phyloP scores from a whole-genome alignment of 345 rosid species.

The Trapa incisa region DNA sequence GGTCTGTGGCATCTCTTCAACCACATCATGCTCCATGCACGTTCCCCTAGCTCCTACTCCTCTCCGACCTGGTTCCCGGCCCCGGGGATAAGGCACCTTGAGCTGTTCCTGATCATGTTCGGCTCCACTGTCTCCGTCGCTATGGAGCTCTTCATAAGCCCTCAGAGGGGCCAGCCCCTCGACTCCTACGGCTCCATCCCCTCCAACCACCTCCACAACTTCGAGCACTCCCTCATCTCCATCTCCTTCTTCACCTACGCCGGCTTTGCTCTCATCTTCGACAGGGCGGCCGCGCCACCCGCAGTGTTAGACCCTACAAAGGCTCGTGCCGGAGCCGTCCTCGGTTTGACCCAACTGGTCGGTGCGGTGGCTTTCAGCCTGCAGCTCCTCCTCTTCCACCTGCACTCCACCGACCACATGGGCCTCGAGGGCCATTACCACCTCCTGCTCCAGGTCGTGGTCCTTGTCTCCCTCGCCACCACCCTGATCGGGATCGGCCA shows the following conservation, averaged over 20 bases:
- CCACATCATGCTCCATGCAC: conserved; percentile 48
- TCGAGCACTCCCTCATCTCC: conserved; percentile 67
- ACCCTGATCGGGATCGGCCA: conserved; percentile 41
- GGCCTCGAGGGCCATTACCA: conserved; percentile 86
- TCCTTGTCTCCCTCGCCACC: conserved; percentile 41
- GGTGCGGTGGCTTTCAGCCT: conserved; percentile 60
- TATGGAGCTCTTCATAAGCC: conserved; percentile 71
- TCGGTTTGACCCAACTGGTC: conserved; percentile 35
- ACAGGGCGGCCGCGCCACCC: conserved; percentile 3
- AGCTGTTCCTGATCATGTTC: conserved; percentile 47
- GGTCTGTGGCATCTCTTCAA: conserved; percentile 80
- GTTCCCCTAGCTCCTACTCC: conserved; percentile 38
- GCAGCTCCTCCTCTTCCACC: conserved; percentile 58
- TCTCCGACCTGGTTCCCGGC: conserved; percentile 58
- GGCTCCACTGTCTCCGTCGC: conserved; percentile 44
- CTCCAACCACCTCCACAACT: conserved; percentile 70
- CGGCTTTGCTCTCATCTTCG: conserved; percentile 41
- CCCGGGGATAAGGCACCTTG: conserved; percentile 36
- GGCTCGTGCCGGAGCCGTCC: conserved; percentile 1
- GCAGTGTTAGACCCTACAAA: conserved; percentile 7
- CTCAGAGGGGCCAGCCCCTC: conserved; percentile 56
- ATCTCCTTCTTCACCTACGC: conserved; percentile 57
- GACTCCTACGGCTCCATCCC: conserved; percentile 70
- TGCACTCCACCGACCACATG: conserved; percentile 68
- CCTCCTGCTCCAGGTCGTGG: conserved; percentile 43